A percentile compares a stretch with the other conserved stretches of the same genome.
These are phyloP conservation scores for Nannizziopsis arthrosporioides DNA, from an alignment of 2,329 filamentous ascomycete genomes.

Conservation along the genomic window DNA sequence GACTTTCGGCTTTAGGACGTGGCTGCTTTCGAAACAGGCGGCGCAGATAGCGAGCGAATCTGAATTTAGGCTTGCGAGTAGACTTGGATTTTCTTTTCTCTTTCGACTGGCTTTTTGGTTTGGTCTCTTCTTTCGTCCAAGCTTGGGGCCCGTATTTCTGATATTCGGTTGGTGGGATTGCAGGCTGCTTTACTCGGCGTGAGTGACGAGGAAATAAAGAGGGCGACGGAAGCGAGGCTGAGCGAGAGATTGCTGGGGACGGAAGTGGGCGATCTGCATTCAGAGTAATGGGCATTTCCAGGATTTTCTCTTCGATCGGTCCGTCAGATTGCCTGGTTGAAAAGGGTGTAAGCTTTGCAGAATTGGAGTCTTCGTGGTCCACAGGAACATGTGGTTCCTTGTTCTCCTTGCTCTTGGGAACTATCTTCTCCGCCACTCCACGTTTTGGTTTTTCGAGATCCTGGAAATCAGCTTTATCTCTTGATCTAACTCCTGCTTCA, in stretches of 20 bases:
- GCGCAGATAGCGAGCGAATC: too few species aligned
- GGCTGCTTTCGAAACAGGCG: too few species aligned
- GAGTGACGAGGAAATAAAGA: conserved; percentile 1
- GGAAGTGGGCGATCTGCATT: neutral
- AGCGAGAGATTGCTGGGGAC: conserved; percentile 1
- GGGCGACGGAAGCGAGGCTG: conserved; percentile 4
- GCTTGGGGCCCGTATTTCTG: conserved; percentile 21
- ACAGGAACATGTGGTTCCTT: too few species aligned
- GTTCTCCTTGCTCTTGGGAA: too few species aligned
- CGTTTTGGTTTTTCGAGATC: neutral
- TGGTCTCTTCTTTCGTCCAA: conserved; percentile 10
- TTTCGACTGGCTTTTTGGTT: too few species aligned
- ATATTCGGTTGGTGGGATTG: conserved; percentile 22
- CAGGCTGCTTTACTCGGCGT: conserved; percentile 14
- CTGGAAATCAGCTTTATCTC: neutral
- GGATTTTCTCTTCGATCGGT: neutral
- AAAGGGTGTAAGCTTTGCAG: conserved; percentile 12
- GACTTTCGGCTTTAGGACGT: too few species aligned
- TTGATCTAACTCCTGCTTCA: neutral
- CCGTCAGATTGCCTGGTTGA: neutral
- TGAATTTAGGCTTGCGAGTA: neutral
- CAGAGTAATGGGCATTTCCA: neutral
- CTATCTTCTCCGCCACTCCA: too few species aligned
- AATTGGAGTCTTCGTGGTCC: neutral
- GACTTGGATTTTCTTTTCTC: neutral